These are phyloP conservation scores for Eurotiales sp. DNA, from an alignment of 2,329 filamentous ascomycete genomes.

Conservation along the genomic window DNA sequence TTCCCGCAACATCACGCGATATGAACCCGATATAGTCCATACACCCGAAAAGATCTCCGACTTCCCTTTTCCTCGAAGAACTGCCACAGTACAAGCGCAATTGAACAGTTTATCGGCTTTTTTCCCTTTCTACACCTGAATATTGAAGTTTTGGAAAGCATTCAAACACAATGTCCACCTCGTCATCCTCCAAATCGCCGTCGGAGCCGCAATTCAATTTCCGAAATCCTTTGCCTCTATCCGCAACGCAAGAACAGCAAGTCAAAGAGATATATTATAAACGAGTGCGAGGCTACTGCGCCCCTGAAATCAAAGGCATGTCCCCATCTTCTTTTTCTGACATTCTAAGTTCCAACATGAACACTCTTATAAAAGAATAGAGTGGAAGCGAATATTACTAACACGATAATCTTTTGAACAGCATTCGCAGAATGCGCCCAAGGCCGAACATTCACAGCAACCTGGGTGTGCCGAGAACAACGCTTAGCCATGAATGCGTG, in stretches of 20 bases:
- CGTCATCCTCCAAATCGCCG: constrained; percentile 20
- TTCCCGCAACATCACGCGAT: constrained; percentile 1
- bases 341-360: too few relatives aligned
- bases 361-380: too few relatives aligned
- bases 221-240: constrained; percentile 78
- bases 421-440: constrained; percentile 89
- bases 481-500: constrained; percentile 88
- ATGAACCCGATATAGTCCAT: neutral
- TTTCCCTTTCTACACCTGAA: too few relatives aligned
- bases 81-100: neutral
- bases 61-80: neutral
- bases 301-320: constrained; percentile 71
- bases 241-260: constrained; percentile 74
- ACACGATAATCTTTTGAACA: constrained; percentile 34
- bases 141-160: too few relatives aligned
- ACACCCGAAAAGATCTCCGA: neutral
- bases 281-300: constrained; percentile 71
- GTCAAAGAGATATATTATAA: constrained; percentile 78
- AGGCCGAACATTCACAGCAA: constrained; percentile 79
- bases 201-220: constrained; percentile 33
- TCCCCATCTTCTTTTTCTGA: neutral
- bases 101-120: neutral
- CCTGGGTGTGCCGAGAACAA: constrained; percentile 77
- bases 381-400: neutral
- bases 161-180: constrained; percentile 19